Conservation (phyloP, 176 grass and related monocot species). For the Carex parvula region DNA sequence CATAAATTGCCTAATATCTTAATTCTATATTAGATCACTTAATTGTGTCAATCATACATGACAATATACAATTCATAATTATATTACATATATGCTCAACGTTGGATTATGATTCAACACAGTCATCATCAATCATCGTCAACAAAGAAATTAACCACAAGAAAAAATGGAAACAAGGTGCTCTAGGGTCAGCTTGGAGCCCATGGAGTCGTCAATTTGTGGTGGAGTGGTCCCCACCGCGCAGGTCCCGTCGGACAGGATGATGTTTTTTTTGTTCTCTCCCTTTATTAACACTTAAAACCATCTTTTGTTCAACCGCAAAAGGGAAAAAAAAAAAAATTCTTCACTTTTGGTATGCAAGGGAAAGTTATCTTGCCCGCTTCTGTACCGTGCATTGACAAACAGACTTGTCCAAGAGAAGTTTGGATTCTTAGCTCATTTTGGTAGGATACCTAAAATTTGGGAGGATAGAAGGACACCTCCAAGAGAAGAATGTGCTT, state of each 20-base stretch:
- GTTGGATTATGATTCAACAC: too few species aligned
- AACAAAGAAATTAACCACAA: conserved; percentile 8
- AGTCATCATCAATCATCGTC: not conserved
- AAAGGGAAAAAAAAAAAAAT: not conserved
- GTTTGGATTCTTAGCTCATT: not conserved
- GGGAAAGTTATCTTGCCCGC: not conserved
- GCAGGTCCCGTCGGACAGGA: not conserved
- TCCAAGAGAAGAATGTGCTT: not conserved
- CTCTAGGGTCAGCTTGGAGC: not conserved
- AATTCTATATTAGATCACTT: too few species aligned
- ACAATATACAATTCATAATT: too few species aligned
- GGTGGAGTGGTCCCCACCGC: not conserved
- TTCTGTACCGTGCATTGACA: not conserved
- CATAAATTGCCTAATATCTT: too few species aligned
- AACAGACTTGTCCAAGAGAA: not conserved
- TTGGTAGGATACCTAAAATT: not conserved
- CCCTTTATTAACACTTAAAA: not conserved
- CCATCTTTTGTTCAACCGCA: not conserved
- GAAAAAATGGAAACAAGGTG: conserved; percentile 21
- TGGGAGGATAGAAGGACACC: not conserved
- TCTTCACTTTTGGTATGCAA: not conserved
- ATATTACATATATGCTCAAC: too few species aligned
- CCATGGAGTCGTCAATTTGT: conserved; percentile 18
- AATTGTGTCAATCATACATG: too few species aligned
- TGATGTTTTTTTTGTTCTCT: conserved; percentile 10